Base-by-base conservation (phyloP, 495 filamentous ascomycete genomes). In the Aspergillus bertholletiae region DNA sequence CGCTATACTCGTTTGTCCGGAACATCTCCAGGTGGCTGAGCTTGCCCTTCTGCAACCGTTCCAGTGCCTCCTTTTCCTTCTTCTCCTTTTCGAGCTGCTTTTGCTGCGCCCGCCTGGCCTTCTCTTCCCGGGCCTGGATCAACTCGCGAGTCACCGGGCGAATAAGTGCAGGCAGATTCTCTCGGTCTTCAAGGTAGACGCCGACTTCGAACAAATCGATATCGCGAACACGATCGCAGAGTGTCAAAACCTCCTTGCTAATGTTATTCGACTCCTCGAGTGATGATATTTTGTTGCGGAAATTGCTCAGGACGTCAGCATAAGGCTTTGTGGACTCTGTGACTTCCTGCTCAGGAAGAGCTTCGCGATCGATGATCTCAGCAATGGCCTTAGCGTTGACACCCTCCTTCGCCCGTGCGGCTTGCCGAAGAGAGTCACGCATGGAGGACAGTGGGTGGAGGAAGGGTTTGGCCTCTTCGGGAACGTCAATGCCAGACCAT, bases 171-270 rank as follows among this genome's bases (percentile, higher is more conserved):
- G 88, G 85, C 55, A 79, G 78, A 32, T 76, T 76, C 8, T 88
- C 83, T 15, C 89, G 84, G 63, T 97, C 93, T 62, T 97, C 93
- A 9, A 97, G 85, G 57, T 94, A 92, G 21, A 97, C 84, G 18
- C 85, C 89, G 0, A 92, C 74, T 45, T 89, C 80, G 48, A 87
- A 89, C 27, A 97, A 84, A 49, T 89, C 83, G 23, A 81, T 72
- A 61, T 97, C 87, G 23, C 93, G 88, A 44, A 97, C 80, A 5
- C 80, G 77, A 63, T 96, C 93, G 59, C 86, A 92, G 43, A 96
- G 80, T 0, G 77, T 56, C 6, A 92, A 77, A 13, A 92, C 72
- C 12, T 86, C 79, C 65, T 87, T 87, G 1, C 74, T 72, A 15
- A 74, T 52, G 7, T 55, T 65, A 35, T 74, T 60, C 1, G 78